These are phyloP conservation scores for Tetracladium marchalianum DNA, from an alignment of 495 filamentous ascomycete species.

Conservation along the genomic window DNA sequence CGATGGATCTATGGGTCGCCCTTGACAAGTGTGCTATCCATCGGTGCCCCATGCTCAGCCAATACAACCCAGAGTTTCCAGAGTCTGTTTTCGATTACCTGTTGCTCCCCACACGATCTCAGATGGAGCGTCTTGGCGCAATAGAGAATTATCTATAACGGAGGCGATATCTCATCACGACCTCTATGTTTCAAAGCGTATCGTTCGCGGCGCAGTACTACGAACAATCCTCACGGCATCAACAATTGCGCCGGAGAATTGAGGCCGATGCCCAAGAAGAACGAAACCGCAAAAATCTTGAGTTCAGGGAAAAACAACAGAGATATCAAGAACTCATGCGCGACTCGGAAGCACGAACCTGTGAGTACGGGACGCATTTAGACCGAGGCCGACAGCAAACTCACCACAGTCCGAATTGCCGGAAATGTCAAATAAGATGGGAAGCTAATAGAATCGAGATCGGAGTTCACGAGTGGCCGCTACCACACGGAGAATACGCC, in stretches of 20 bases:
- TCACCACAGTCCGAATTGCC: constrained; percentile 20
- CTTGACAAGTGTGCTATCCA: constrained; percentile 40
- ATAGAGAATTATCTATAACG: constrained; percentile 40
- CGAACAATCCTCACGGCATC: constrained; percentile 32
- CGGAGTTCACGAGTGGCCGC: constrained; percentile 49
- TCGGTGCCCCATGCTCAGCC: constrained; percentile 28
- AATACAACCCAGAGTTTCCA: constrained; percentile 43
- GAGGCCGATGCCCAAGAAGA: constrained; percentile 21
- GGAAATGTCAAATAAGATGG: constrained; percentile 19
- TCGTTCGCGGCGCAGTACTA: constrained; percentile 49
- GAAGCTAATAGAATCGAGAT: constrained; percentile 34
- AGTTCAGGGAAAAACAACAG: constrained; percentile 27
- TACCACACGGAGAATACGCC: constrained; percentile 28
- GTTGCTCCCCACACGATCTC: constrained; percentile 33
- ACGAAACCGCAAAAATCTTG: constrained; percentile 29
- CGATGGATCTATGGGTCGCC: constrained; percentile 55
- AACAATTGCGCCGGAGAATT: constrained; percentile 31
- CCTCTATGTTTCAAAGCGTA: constrained; percentile 23
- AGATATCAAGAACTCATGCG: constrained; percentile 27
- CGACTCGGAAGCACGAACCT: constrained; percentile 12
- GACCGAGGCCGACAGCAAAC: constrained; percentile 1
- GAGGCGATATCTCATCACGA: constrained; percentile 8
- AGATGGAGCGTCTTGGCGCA: constrained; percentile 38
- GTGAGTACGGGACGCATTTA: constrained; percentile 21
- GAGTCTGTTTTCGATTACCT: constrained; percentile 32